Evolutionary conservation across 352 stramenopile genomes (phyloP).

Genomic region (Vaucheria bursata): DNA sequence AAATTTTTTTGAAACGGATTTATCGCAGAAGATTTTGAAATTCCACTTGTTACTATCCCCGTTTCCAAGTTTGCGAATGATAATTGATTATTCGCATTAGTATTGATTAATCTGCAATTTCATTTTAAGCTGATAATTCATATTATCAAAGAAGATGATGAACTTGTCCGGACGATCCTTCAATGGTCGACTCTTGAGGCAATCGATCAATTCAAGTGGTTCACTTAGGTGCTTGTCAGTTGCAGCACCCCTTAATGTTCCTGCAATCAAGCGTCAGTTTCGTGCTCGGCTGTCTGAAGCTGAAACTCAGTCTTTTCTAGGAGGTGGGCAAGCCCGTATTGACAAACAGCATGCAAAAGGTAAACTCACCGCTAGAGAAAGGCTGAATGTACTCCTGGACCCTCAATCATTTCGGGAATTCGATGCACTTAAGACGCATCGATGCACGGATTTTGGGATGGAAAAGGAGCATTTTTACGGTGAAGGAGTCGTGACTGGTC

Average conservation of each 20-base stretch:
- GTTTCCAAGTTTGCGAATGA: no score
- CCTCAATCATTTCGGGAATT: slow-evolving; percentile 85
- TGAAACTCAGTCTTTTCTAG: slow-evolving; percentile 63
- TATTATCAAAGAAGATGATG: no score
- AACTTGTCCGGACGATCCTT: not conserved
- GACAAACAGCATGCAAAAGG: slow-evolving; percentile 84
- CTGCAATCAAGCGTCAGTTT: slow-evolving; percentile 49
- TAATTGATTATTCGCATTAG: no score
- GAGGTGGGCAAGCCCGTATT: slow-evolving; percentile 69
- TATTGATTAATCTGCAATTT: no score
- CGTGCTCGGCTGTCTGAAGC: slow-evolving; percentile 53
- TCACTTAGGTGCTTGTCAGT: no score
- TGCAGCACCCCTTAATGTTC: slow-evolving; percentile 21
- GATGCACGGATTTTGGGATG: slow-evolving; percentile 95
- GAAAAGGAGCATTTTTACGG: slow-evolving; percentile 74
- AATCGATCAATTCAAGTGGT: not conserved
- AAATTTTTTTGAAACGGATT: no score
- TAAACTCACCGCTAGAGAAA: slow-evolving; percentile 91
- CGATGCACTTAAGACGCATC: slow-evolving; percentile 90
- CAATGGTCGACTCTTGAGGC: not conserved
- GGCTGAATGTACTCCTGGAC: slow-evolving; percentile 88
- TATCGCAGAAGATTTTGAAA: no score
- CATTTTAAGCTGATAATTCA: no score
- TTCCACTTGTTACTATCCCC: no score
- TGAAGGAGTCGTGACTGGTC: slow-evolving; percentile 84